Evolutionary conservation across 2,329 filamentous ascomycete species (phyloP).

Genomic region (Nothophaeocryptopus gaeumannii): DNA sequence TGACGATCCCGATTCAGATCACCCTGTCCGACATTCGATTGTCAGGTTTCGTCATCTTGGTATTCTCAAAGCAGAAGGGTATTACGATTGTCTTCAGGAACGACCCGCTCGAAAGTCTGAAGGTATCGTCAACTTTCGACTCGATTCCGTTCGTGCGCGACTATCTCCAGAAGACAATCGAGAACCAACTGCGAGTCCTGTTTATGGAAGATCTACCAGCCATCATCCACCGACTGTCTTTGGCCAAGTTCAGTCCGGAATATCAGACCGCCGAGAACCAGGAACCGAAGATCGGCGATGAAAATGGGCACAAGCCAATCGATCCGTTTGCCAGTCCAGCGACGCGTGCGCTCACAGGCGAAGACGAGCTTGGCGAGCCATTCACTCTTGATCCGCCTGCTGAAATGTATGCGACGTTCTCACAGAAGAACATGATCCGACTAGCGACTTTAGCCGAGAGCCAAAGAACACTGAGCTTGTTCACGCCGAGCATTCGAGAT

Average conservation of each 20-base stretch:
- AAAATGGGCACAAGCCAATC: constrained; percentile 23
- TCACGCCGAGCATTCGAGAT: constrained; percentile 86
- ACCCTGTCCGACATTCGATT: constrained; percentile 93
- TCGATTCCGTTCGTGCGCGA: constrained; percentile 98
- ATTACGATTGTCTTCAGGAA: constrained; percentile 96
- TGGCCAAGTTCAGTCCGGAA: constrained; percentile 87
- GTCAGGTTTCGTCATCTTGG: constrained; percentile 93
- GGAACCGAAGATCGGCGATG: constrained; percentile 49
- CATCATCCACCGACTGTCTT: constrained; percentile 88
- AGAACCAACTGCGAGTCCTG: constrained; percentile 82
- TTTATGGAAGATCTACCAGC: constrained; percentile 98
- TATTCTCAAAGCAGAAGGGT: constrained; percentile 96
- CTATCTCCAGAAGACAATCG: constrained; percentile 93
- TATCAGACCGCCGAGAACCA: constrained; percentile 64
- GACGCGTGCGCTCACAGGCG: constrained; percentile 68
- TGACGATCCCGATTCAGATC: constrained; percentile 97
- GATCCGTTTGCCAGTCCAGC: constrained; percentile 43
- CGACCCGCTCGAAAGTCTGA: constrained; percentile 94
- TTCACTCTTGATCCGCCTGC: constrained; percentile 74
- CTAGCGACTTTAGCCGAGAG: constrained; percentile 81
- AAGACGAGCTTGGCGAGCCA: constrained; percentile 65
- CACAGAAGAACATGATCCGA: constrained; percentile 86
- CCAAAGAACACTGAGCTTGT: constrained; percentile 84
- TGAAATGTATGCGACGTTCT: constrained; percentile 86
- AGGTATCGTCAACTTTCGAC: constrained; percentile 98